Evolutionary conservation across 106 monocot genomes (phyloP).

Genomic region (Alisma plantagoaquatica): DNA sequence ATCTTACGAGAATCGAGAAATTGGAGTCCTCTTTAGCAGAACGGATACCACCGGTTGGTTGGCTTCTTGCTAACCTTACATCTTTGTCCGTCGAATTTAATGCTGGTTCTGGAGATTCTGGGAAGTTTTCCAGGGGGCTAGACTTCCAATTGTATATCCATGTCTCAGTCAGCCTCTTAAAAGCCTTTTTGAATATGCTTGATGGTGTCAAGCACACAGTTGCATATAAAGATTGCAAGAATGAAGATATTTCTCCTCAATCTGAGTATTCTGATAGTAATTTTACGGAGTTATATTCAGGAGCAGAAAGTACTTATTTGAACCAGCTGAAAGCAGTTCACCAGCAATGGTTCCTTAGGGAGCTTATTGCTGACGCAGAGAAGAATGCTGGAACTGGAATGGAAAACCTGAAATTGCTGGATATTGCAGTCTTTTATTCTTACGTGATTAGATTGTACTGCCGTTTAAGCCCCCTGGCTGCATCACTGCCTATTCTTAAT

Average conservation of each 20-base stretch:
- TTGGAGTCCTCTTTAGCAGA: neutral
- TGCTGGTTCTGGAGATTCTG: slow-evolving; percentile 27
- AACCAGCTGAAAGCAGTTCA: slow-evolving; percentile 61
- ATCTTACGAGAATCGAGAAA: slow-evolving; percentile 25
- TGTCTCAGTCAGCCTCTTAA: slow-evolving; percentile 43
- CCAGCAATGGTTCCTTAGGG: slow-evolving; percentile 85
- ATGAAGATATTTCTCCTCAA: neutral
- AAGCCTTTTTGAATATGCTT: slow-evolving; percentile 55
- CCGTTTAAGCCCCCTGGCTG: slow-evolving; percentile 44
- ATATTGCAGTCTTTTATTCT: slow-evolving; percentile 57
- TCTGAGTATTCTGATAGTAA: neutral
- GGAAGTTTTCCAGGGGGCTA: slow-evolving; percentile 39
- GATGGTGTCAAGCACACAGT: slow-evolving; percentile 29
- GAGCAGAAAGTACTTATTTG: neutral
- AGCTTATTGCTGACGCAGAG: slow-evolving; percentile 37
- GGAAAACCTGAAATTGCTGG: slow-evolving; percentile 25
- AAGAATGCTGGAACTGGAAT: slow-evolving; percentile 7
- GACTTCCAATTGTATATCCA: slow-evolving; percentile 52
- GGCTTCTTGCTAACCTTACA: slow-evolving; percentile 75
- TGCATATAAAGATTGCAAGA: no score
- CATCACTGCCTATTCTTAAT: slow-evolving; percentile 71
- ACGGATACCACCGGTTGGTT: slow-evolving; percentile 46
- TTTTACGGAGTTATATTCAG: neutral
- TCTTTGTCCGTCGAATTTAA: slow-evolving; percentile 40
- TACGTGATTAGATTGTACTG: slow-evolving; percentile 67